Evolutionary conservation across 768 basidiomycete genomes (phyloP), one percentile per base, ranked within the genome.

Genomic region (Tricholoma saponaceum): DNA sequence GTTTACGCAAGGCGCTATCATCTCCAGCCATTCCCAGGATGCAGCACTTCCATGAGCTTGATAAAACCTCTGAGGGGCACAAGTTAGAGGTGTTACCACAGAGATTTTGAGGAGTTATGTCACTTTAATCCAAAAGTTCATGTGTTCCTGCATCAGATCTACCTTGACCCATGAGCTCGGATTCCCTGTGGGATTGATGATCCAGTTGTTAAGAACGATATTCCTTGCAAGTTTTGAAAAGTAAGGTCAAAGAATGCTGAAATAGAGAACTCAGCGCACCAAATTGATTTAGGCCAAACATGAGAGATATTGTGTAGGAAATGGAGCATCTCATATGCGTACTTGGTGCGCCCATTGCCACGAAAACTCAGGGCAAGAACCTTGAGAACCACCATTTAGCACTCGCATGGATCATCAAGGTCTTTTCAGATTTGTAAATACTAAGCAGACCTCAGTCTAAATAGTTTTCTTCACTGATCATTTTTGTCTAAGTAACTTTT

Each of bases 11-110:
- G 74, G 74, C 0, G 69, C 58, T 14, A 75, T 63, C 51, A 60
- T 64, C 5, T 51, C 55, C 0, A 74, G 68, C 74, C 72, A 74
- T 20, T 73, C 69, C 70, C 70, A 74, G 7, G 72, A 72, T n/a
- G 69, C 64, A 30, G 64, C 60, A 18, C 66, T 66, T 3, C 70
- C 73, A 41, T 73, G 69, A 0, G 70, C 73, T 26, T 64, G 61
- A 47, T 72, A 74, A 32, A 70, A 58, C 23, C 51, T 56, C 49
- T 56, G 2, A 6, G 33, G 12, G 10, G 7, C n/a, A n/a, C n/a
- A n/a, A n/a, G n/a, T n/a, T n/a, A 35, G 10, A 35, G 7, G 2
- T 47, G 7, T 10, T 14, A 35, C n/a, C n/a, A n/a, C n/a, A n/a
- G n/a, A n/a, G n/a, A n/a, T n/a, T n/a, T n/a, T n/a, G n/a, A n/a